Evolutionary conservation across 371 early-diverging fungal genomes (phyloP), one percentile per base, ranked within the genome.

Genomic region (Mortierella sp.): DNA sequence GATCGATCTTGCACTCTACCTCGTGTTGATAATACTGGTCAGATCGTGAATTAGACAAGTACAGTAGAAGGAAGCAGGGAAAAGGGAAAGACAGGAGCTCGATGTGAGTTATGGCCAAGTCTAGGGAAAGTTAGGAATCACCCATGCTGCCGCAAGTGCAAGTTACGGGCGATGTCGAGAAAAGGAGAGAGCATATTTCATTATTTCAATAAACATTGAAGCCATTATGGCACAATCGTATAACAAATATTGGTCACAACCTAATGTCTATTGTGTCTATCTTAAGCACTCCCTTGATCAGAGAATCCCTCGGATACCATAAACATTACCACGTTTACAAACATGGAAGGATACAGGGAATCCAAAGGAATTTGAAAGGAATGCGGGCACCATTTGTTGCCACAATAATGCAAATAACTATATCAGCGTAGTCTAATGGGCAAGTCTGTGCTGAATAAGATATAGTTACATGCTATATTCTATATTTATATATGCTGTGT

Each of bases 221-320:
- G n/a, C n/a, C 49, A 49, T 49, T 49, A 49, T 49, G 49, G 49
- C 49, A 49, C 49, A 49, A 49, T 49, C 9, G 43, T 40, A 40
- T 9, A 9, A 40, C 43, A 40, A 40, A 40, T 40, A 11, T 40
- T 14, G 9, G 43, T 40, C 43, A 40, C 43, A 9, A 40, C 1
- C 14, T 9, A 14, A 11, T 40, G 9, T 3, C 14, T 3, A 40
- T 30, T 2, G 1, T 30, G 30, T 30, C 43, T 40, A 11, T 1
- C 43, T 1, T 40, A 9, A 40, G 43, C 43, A 40, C 14, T 1
- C 14, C 43, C 43, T 40, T 40, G 43, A 40, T 5, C 43, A 40
- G 43, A 30, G 30, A 30, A 40, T 40, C 14, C 9, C 14, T 40
- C 43, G 43, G 43, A 40, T 40, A 11, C 43, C 14, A 40, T 40